These are phyloP conservation scores for Peterozyma toletana DNA, from an alignment of 805 yeast species.

Conservation along the genomic window DNA sequence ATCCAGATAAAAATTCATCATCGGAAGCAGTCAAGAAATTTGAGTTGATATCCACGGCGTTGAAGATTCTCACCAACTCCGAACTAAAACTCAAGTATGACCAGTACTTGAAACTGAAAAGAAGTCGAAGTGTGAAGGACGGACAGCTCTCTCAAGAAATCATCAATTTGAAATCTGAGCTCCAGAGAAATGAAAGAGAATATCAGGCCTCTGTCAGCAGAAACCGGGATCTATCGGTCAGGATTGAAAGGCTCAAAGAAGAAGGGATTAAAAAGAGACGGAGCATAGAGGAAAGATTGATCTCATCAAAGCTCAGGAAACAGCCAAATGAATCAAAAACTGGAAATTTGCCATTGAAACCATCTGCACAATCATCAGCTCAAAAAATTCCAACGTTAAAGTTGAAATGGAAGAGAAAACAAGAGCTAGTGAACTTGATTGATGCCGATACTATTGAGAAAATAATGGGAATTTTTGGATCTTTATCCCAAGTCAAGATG, in stretches of 20 bases:
- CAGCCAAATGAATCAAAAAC: not conserved
- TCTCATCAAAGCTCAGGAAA: not conserved
- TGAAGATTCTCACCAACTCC: slow-evolving; percentile 14
- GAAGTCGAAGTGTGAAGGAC: not conserved
- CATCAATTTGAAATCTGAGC: slow-evolving; percentile 17
- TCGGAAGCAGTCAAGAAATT: slow-evolving; percentile 19
- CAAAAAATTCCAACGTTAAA: slow-evolving; percentile 4
- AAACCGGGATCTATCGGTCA: slow-evolving; percentile 6
- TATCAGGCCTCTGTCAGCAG: slow-evolving; percentile 11
- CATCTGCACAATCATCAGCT: not conserved
- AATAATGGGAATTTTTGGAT: slow-evolving; percentile 42
- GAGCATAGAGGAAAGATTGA: not conserved
- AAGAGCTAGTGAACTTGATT: slow-evolving; percentile 24
- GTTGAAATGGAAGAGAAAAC: slow-evolving; percentile 39
- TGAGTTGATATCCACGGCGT: slow-evolving; percentile 20
- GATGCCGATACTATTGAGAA: slow-evolving; percentile 23
- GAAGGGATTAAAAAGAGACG: slow-evolving; percentile 13
- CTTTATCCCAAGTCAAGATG: slow-evolving; percentile 15
- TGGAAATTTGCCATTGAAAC: not conserved
- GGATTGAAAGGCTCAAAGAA: slow-evolving; percentile 12
- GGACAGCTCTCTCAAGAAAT: slow-evolving; percentile 10
- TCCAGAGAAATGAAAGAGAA: slow-evolving; percentile 22
- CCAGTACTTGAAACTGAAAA: slow-evolving; percentile 7
- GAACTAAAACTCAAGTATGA: slow-evolving; percentile 16
- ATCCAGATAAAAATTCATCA: slow-evolving; percentile 27